These are phyloP conservation scores for Cercospora sp. DNA, from an alignment of 2,329 filamentous ascomycete genomes.

Conservation along the genomic window DNA sequence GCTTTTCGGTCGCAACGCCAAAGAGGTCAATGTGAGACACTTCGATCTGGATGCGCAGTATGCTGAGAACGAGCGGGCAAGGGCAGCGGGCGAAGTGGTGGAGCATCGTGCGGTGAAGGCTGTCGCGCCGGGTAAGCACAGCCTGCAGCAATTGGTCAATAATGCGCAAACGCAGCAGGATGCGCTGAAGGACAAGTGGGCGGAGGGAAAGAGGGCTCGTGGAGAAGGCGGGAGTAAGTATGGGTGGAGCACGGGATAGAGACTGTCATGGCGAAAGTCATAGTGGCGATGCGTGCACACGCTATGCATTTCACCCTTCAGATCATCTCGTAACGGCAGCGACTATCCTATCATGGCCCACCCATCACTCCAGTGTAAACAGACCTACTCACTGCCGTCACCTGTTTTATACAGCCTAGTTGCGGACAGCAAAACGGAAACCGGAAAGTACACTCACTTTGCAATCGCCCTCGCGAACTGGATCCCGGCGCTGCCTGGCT, in stretches of 20 bases:
- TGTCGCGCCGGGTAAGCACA: conserved; percentile 87
- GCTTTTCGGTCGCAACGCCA: conserved; percentile 69
- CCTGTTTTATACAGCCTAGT: too few species aligned
- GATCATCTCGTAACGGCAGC: too few species aligned
- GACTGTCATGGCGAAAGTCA: too few species aligned
- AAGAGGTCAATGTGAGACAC: conserved; percentile 64
- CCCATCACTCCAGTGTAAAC: too few species aligned
- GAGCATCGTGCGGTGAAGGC: conserved; percentile 78
- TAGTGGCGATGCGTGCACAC: too few species aligned
- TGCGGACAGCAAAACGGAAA: too few species aligned
- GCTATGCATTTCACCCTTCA: too few species aligned
- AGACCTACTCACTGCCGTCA: too few species aligned
- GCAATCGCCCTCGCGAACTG: too few species aligned
- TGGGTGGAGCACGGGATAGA: conserved; percentile 28
- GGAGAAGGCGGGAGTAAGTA: conserved; percentile 55
- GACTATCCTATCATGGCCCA: too few species aligned
- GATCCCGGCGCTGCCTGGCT: too few species aligned
- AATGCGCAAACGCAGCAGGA: conserved; percentile 80
- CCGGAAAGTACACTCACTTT: too few species aligned
- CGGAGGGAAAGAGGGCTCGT: conserved; percentile 73
- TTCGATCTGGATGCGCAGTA: conserved; percentile 92
- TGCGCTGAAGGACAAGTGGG: conserved; percentile 89
- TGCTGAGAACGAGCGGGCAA: conserved; percentile 74
- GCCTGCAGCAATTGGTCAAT: conserved; percentile 80
- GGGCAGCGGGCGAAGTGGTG: conserved; percentile 66